A percentile compares a stretch with the other conserved stretches of the same genome.
These are phyloP conservation scores for Pisolithus tinctorius DNA, from an alignment of 768 basidiomycete genomes.

Conservation along the genomic window DNA sequence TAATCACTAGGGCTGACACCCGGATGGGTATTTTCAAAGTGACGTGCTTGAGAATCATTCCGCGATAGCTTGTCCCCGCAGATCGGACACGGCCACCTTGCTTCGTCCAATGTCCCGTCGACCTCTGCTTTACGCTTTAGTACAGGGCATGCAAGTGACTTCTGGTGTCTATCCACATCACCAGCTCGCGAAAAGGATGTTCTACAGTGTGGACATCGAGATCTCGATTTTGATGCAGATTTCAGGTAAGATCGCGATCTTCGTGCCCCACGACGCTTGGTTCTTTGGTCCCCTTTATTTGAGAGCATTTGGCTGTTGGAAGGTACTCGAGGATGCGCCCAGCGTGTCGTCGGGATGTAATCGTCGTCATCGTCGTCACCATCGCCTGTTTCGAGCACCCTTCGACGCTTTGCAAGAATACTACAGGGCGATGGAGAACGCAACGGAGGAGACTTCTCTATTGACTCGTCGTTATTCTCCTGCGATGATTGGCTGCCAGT, in stretches of 20 bases:
- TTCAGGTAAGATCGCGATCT: background rate
- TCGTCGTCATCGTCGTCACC: constrained; percentile 1
- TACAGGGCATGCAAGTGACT: background rate
- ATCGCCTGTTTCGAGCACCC: background rate
- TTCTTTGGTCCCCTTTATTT: background rate
- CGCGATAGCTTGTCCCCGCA: background rate
- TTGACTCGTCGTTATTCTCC: no score
- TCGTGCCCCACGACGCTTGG: background rate
- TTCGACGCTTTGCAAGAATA: no score
- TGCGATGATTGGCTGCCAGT: no score
- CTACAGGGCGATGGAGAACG: no score
- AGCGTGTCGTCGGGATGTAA: background rate
- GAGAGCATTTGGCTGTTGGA: background rate
- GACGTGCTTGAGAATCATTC: background rate
- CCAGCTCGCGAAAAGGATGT: background rate
- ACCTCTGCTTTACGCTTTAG: background rate
- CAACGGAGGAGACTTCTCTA: no score
- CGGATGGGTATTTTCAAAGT: background rate
- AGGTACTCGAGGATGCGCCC: background rate
- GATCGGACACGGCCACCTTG: background rate
- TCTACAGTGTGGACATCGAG: background rate
- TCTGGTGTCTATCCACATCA: constrained; percentile 1
- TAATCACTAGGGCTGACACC: background rate
- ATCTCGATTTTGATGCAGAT: background rate
- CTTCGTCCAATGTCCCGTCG: background rate